These are phyloP conservation scores for Phytophthora uliginosa DNA, from an alignment of 352 stramenopile species.

Conservation along the genomic window DNA sequence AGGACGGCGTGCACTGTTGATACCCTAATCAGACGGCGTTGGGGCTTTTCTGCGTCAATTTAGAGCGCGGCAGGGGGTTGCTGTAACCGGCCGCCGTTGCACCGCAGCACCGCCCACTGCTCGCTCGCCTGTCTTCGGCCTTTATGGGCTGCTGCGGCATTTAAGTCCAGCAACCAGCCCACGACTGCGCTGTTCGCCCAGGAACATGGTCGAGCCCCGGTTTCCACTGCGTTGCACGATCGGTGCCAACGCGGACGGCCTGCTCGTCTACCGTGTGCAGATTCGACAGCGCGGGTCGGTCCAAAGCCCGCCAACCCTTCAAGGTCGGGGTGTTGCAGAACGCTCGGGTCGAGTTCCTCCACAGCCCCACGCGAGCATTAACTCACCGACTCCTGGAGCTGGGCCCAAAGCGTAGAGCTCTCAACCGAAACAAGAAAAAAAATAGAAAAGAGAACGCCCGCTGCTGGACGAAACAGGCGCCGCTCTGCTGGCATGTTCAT, in stretches of 20 bases:
- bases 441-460: slow-evolving; percentile 36
- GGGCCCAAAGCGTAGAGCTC: background rate
- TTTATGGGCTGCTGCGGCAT: slow-evolving; percentile 8
- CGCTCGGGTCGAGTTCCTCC: slow-evolving; percentile 18
- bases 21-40: slow-evolving; percentile 4
- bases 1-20: background rate
- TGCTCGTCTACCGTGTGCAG: background rate
- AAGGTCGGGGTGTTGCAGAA: slow-evolving; percentile 14
- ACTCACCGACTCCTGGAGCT: slow-evolving; percentile 6
- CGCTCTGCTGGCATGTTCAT: slow-evolving; percentile 30
- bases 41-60: slow-evolving; percentile 1
- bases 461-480: slow-evolving; percentile 39
- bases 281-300: background rate
- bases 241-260: background rate
- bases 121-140: slow-evolving; percentile 15
- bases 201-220: background rate
- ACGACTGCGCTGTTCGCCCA: background rate
- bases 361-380: slow-evolving; percentile 1
- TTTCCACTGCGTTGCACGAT: slow-evolving; percentile 12
- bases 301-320: slow-evolving; percentile 2
- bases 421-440: slow-evolving; percentile 17
- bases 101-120: background rate
- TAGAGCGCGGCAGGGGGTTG: background rate
- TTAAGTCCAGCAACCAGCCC: slow-evolving; percentile 27
- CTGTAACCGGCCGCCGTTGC: background rate